Conservation (phyloP, 768 basidiomycete species). For the Lactarius sp. region DNA sequence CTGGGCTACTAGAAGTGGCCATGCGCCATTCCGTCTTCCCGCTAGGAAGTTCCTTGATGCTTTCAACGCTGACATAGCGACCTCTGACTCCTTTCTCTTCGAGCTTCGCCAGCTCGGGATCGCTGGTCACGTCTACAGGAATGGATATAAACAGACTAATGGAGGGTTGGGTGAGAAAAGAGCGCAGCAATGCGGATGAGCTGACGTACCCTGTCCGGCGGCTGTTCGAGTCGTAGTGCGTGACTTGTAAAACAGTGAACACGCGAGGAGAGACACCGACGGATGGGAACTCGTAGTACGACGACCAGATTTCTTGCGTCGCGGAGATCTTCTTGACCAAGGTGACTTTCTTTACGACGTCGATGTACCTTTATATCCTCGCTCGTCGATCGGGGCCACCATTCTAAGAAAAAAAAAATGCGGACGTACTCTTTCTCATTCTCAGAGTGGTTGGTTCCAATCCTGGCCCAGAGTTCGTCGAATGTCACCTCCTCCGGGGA, state of each 20-base stretch:
- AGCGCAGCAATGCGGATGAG: neutral
- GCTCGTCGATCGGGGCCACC: neutral
- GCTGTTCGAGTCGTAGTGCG: constrained; percentile 43
- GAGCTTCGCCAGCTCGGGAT: constrained; percentile 52
- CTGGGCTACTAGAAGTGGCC: constrained; percentile 71
- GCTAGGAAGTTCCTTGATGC: constrained; percentile 53
- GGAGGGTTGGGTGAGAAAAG: neutral
- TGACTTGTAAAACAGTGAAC: constrained; percentile 71
- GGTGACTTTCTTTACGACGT: constrained; percentile 57
- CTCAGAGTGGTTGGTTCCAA: constrained; percentile 59
- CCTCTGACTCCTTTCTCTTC: constrained; percentile 64
- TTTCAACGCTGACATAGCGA: constrained; percentile 67
- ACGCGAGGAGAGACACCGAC: constrained; percentile 62
- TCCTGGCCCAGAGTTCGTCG: constrained; percentile 65
- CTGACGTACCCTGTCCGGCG: constrained; percentile 56
- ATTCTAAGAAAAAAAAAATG: neutral
- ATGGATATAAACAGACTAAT: constrained; percentile 48
- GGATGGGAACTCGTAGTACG: constrained; percentile 68
- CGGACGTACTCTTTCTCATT: constrained; percentile 61
- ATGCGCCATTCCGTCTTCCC: constrained; percentile 74
- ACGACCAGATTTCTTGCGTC: constrained; percentile 61
- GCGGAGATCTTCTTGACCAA: constrained; percentile 59
- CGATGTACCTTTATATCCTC: constrained; percentile 49
- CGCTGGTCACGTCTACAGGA: constrained; percentile 58
- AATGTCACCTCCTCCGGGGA: constrained; percentile 61